Evolutionary conservation across 2,329 filamentous ascomycete species (phyloP), one percentile per base, ranked within the genome.

Genomic region (Fragosphaeria purpurea): DNA sequence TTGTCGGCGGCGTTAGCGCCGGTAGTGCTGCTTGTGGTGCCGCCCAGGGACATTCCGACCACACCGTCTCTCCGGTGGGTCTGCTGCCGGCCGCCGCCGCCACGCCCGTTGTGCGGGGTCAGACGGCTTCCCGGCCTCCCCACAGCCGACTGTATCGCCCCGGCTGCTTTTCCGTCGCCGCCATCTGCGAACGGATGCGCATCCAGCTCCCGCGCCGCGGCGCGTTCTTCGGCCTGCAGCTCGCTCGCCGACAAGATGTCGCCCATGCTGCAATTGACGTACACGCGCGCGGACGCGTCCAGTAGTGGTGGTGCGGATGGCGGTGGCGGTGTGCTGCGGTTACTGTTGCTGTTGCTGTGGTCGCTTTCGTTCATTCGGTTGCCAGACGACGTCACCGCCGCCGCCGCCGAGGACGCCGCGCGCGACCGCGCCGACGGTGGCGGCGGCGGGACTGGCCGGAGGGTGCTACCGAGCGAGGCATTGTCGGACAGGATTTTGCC

Each of bases 201-300:
- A 38, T 22, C 53, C 31, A n/a, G 52, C 41, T 46, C 47, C 41
- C 22, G 55, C 46, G 10, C 52, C 1, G 74, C 74, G 64, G 86
- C 82, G 4, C 70, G 70, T 1, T 71, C 73, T 51, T 69, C 66
- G 11, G 73, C 75, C 1, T 74, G 75, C 30, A 97, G 77, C 52
- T 95, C 88, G 1, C 72, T 62, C 10, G 77, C 63, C 0, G 84
- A 78, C 10, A 97, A 76, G 32, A 78, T 72, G 64, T 87, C 82
- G 50, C 89, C 89, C 52, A 97, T 86, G 56, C 88, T 91, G 74
- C 91, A 97, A 71, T 95, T 94, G 54, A 97, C 84, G 65, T 95
- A 96, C 60, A 95, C 79, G 43, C 85, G 77, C 11, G 64, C 7
- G 7, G 35, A 3, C 35, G 35, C 35, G 11, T 37, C 35, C 7